Base-by-base conservation (phyloP, 768 basidiomycete genomes). In the Tricholoma sp. region DNA sequence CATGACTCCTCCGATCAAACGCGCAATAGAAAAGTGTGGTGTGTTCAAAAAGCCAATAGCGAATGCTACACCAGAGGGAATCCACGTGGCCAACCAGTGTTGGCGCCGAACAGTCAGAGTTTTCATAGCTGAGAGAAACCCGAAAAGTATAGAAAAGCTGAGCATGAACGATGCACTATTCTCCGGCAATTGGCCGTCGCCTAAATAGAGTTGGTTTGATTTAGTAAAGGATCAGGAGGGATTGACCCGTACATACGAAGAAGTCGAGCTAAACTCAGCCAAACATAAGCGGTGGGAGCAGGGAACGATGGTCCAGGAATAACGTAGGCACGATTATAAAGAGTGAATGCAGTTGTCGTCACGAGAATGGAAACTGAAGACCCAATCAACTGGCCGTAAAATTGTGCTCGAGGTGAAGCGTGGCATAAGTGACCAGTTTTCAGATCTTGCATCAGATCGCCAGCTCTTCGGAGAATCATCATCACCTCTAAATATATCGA, bases 391-490 rank as follows among this genome's bases (percentile, higher is more conserved):
- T 98, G 93, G 8, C 93, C 92, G 63, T 86, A 95, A 68, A 98
- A 97, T 66, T 96, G 96, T 2, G 93, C 92, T 63, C 92, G 79
- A 48, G 96, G 96, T 20, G 94, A 95, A 8, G 94, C 94, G 60
- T 80, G 82, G 54, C 92, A 82, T n/a, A 98, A 75, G 69, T 97
- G 92, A 0, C 96, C 96, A 2, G 96, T 97, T 74, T 98, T 98
- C 57, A 98, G 76, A 71, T 98, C 96, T 74, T 98, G 96, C 96
- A 98, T 98, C 8, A 98, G 82, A 67, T 98, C 96, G 13, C 94
- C 96, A 6, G 95, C 94, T 69, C 91, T 94, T 60, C 6, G 45
- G 24, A 44, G 36, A 20, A 54, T 62, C 50, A 57, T 55, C 20
- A 33, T 11, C 56, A 24, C 33, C 50, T 24, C 36, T 54, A 47